These are phyloP conservation scores for Acanthamoeba lenticulata DNA, from an alignment of 208 protist species.

Conservation along the genomic window DNA sequence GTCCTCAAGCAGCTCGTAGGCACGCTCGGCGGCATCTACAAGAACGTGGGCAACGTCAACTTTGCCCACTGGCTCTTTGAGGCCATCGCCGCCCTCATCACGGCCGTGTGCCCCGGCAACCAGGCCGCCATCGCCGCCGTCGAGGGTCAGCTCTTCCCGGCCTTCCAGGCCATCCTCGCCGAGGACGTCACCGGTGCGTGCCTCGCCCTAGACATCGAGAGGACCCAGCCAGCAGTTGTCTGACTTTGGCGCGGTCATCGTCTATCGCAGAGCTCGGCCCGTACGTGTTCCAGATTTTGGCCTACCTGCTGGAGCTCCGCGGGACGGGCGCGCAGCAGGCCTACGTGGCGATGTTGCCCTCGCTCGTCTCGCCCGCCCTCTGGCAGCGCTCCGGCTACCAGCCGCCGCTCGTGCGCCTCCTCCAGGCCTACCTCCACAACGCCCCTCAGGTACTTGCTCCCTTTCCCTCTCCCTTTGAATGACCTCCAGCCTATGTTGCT, in stretches of 20 bases:
- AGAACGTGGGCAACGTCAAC: slow-evolving; percentile 94
- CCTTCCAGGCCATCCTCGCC: slow-evolving; percentile 90
- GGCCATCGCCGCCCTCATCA: slow-evolving; percentile 92
- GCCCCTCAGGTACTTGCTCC: background rate
- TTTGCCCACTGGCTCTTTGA: slow-evolving; percentile 98
- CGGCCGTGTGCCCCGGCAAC: slow-evolving; percentile 66
- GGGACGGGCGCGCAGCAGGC: slow-evolving; percentile 50
- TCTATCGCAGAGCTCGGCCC: slow-evolving; percentile 92
- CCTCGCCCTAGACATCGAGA: background rate
- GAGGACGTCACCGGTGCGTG: slow-evolving; percentile 88
- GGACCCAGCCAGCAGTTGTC: background rate
- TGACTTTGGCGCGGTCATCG: background rate
- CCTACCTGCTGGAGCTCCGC: slow-evolving; percentile 93
- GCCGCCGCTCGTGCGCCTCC: slow-evolving; percentile 82
- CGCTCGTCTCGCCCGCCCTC: slow-evolving; percentile 68
- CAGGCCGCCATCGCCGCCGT: slow-evolving; percentile 42
- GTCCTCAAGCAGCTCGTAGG: slow-evolving; percentile 73
- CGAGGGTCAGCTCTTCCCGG: slow-evolving; percentile 91
- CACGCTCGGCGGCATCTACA: slow-evolving; percentile 83
- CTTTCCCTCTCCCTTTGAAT: background rate
- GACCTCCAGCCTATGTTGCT: background rate
- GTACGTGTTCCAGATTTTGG: slow-evolving; percentile 96
- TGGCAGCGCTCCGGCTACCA: slow-evolving; percentile 83
- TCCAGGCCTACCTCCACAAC: slow-evolving; percentile 80
- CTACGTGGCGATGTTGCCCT: slow-evolving; percentile 76